Evolutionary conservation across 2,329 filamentous ascomycete genomes (phyloP).

Genomic region (Zymoseptoria ardabiliae): DNA sequence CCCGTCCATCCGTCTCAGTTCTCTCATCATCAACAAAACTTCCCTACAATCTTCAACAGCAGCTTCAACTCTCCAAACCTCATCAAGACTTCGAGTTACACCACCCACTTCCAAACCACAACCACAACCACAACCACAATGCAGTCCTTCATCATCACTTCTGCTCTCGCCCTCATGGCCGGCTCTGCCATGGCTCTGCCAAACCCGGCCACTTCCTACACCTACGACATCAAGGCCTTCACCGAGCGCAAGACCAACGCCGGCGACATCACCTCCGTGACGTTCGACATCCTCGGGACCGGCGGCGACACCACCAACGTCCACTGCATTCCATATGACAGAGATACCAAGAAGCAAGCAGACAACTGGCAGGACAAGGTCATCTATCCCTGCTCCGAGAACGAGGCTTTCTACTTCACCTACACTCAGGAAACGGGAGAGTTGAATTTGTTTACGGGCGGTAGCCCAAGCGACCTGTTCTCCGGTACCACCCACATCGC

Average conservation of each 20-base stretch:
- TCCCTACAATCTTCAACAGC: no score
- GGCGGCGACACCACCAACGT: constrained; percentile 7
- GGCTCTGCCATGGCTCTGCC: constrained; percentile 5
- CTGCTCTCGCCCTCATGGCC: constrained; percentile 6
- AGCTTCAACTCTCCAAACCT: no score
- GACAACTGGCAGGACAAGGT: constrained; percentile 2
- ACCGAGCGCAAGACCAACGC: constrained; percentile 7
- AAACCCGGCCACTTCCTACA: neutral
- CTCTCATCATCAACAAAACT: no score
- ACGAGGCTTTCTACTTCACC: constrained; percentile 5
- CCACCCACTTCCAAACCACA: neutral
- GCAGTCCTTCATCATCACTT: constrained; percentile 11
- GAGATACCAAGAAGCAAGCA: neutral
- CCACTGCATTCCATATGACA: constrained; percentile 6
- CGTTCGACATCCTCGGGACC: constrained; percentile 12
- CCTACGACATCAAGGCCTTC: constrained; percentile 12
- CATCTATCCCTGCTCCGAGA: constrained; percentile 8
- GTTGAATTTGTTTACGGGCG: constrained; percentile 8
- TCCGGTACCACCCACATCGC: neutral
- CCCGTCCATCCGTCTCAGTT: no score
- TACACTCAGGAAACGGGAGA: constrained; percentile 4
- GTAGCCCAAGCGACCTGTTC: neutral
- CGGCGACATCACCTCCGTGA: constrained; percentile 5
- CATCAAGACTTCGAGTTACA: no score
- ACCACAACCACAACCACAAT: constrained; percentile 5